phyloP scores from a whole-genome alignment of 2,329 filamentous ascomycete species.

The Pseudocercospora fuligena region DNA sequence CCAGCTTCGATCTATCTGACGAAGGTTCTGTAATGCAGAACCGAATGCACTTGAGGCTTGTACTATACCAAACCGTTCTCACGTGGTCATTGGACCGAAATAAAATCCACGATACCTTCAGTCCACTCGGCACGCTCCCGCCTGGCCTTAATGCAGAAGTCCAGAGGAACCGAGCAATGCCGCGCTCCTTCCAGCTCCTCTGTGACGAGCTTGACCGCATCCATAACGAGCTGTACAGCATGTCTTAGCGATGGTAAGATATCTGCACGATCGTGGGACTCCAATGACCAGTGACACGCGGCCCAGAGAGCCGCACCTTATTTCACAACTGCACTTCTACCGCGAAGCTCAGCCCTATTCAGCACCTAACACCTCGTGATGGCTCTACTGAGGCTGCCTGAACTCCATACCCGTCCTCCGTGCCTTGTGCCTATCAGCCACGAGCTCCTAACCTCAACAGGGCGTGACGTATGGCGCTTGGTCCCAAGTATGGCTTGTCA shows the following conservation, averaged over 20 bases:
- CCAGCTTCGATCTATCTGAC: constrained; percentile 24
- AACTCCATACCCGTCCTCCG: constrained; percentile 15
- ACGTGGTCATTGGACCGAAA: constrained; percentile 21
- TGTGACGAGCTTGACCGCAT: constrained; percentile 9
- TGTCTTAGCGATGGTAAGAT: constrained; percentile 22
- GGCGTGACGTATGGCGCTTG: constrained; percentile 24
- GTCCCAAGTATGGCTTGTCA: constrained; percentile 7
- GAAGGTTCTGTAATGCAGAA: constrained; percentile 25
- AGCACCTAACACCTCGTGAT: constrained; percentile 15
- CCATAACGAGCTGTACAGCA: constrained; percentile 15
- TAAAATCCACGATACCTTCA: constrained; percentile 4
- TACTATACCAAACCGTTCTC: constrained; percentile 28
- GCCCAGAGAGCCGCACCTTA: constrained; percentile 29
- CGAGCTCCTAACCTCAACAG: constrained; percentile 13
- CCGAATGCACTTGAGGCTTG: constrained; percentile 27
- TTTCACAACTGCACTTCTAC: constrained; percentile 15
- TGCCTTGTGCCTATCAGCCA: constrained; percentile 15
- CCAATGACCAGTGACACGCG: constrained; percentile 21
- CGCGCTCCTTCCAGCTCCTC: constrained; percentile 16
- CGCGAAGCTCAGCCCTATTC: constrained; percentile 1
- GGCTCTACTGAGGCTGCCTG: constrained; percentile 26
- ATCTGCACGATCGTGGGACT: constrained; percentile 12
- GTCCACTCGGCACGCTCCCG: constrained; percentile 6
- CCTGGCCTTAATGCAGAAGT: background rate
- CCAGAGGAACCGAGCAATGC: constrained; percentile 16